Conservation (phyloP, 176 grass and related monocot genomes). For the Aegilops longissima region DNA sequence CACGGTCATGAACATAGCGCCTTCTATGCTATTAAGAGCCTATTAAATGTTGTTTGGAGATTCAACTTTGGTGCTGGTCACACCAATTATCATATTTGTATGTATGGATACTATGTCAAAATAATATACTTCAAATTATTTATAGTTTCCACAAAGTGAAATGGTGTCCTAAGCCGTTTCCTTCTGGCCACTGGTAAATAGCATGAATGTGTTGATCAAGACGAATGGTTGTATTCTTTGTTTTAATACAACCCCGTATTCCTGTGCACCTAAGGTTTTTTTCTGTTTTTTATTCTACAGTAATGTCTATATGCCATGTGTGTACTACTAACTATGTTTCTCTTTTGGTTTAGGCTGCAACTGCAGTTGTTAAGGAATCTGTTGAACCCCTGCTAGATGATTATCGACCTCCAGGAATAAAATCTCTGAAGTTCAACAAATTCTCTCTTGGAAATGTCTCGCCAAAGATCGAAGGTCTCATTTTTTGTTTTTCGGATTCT, state of each 20-base stretch:
- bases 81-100: conserved; percentile 4
- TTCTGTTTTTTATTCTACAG: neutral
- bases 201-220: neutral
- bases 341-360: conserved; percentile 62
- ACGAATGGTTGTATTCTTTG: conserved; percentile 21
- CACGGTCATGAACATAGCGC: conserved; percentile 12
- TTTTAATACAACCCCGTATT: conserved; percentile 20
- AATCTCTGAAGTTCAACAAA: conserved; percentile 96
- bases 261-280: neutral
- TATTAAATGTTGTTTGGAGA: neutral
- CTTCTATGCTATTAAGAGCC: conserved; percentile 19
- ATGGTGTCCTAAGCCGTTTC: conserved; percentile 3
- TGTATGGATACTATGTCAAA: neutral
- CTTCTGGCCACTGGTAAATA: neutral
- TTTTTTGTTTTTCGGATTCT: neutral
- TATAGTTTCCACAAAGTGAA: conserved; percentile 23
- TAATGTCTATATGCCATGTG: conserved; percentile 33
- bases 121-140: neutral
- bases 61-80: conserved; percentile 2
- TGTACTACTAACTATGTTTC: conserved; percentile 36
- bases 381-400: conserved; percentile 96
- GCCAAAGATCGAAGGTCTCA: conserved; percentile 96
- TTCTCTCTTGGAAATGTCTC: conserved; percentile 89
- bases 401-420: conserved; percentile 92
- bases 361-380: conserved; percentile 70